A percentile compares a stretch with the other conserved stretches of the same genome.
Conservation (phyloP, 2,329 filamentous ascomycete species). For the Trichophaea hybrida region DNA sequence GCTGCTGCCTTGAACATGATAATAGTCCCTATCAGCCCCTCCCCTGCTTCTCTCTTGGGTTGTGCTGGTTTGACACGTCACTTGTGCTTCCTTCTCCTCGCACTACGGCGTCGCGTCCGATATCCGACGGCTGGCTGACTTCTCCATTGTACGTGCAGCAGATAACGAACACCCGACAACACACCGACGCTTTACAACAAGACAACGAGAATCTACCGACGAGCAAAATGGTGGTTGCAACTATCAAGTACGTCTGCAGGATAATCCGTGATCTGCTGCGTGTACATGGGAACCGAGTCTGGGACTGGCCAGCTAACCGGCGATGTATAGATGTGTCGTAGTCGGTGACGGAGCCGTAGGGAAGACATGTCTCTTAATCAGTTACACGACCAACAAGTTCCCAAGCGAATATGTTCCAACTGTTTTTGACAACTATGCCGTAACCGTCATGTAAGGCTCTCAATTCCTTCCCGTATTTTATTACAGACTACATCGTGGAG, state of each 20-base stretch:
- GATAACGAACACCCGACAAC: not conserved
- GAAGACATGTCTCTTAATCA: conserved; percentile 97
- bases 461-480: not conserved
- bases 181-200: not conserved
- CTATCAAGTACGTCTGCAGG: conserved; percentile 43
- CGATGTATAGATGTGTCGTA: conserved; percentile 69
- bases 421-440: conserved; percentile 98
- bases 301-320: not conserved
- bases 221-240: conserved; percentile 43
- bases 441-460: conserved; percentile 88
- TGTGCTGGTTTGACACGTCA: not conserved
- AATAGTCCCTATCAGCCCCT: no score
- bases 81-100: not conserved
- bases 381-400: conserved; percentile 99
- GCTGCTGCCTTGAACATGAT: no score
- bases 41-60: no score
- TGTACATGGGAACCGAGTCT: no score
- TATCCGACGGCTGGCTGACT: not conserved
- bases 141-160: not conserved
- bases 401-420: conserved; percentile 99
- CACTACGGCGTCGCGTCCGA: not conserved
- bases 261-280: not conserved
- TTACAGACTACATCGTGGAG: not conserved
- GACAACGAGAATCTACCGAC: conserved; percentile 14
- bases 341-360: conserved; percentile 98